A percentile compares a stretch with the other conserved stretches of the same genome.
Conservation (phyloP, 2,329 filamentous ascomycete genomes). For the Colletotrichum australisinense region DNA sequence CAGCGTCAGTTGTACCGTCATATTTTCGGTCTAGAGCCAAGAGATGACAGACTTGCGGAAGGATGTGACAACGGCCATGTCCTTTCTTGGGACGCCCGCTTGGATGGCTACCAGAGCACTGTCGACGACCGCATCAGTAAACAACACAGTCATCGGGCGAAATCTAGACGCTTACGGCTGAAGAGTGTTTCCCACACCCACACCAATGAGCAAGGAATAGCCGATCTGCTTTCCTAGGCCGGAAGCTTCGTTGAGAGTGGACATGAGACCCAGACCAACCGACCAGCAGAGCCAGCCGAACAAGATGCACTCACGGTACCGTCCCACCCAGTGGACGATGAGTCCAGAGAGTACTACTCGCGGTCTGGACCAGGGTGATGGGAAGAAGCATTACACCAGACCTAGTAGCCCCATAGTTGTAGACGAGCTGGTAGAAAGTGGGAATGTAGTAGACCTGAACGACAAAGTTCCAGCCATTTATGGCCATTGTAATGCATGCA, state of each 20-base stretch:
- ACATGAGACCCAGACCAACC: slow-evolving; percentile 63
- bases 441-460: slow-evolving; percentile 64
- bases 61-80: slow-evolving; percentile 57
- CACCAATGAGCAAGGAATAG: slow-evolving; percentile 62
- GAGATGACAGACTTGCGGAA: slow-evolving; percentile 51
- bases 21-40: background rate
- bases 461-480: slow-evolving; percentile 70
- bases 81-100: slow-evolving; percentile 61
- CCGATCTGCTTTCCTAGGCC: slow-evolving; percentile 65
- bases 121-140: slow-evolving; percentile 5
- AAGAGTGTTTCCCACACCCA: slow-evolving; percentile 63
- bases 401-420: slow-evolving; percentile 54
- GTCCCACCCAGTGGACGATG: slow-evolving; percentile 62
- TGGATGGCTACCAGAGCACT: slow-evolving; percentile 64
- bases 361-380: slow-evolving; percentile 55
- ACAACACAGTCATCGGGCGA: background rate
- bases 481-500: slow-evolving; percentile 66
- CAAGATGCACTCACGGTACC: slow-evolving; percentile 65
- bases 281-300: slow-evolving; percentile 65
- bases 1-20: fast-evolving
- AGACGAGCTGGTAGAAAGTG: slow-evolving; percentile 58
- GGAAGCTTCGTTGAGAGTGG: slow-evolving; percentile 59
- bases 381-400: slow-evolving; percentile 55
- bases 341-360: slow-evolving; percentile 63
- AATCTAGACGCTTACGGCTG: slow-evolving; percentile 52